A percentile compares a stretch with the other conserved stretches of the same genome.
These are phyloP conservation scores for Pseudozyma tsukubaensis DNA, from an alignment of 1,284 basidiomycete genomes.

Conservation along the genomic window DNA sequence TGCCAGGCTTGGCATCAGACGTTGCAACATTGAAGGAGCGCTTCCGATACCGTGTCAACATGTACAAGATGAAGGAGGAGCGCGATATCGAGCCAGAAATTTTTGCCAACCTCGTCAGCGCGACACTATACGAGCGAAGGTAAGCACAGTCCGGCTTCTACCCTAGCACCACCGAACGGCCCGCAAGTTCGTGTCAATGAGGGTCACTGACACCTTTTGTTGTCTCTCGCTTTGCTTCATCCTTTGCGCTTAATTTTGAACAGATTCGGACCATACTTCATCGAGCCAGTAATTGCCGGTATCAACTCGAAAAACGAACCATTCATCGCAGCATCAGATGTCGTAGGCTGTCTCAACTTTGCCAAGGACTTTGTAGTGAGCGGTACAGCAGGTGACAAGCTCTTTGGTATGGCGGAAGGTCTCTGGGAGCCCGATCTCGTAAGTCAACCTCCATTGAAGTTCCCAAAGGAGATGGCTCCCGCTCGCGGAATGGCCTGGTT, in stretches of 20 bases:
- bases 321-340: conserved; percentile 94
- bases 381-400: conserved; percentile 88
- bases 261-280: conserved; percentile 93
- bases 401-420: conserved; percentile 97
- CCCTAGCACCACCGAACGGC: no score
- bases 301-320: conserved; percentile 82
- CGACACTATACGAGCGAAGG: conserved; percentile 95
- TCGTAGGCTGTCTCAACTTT: conserved; percentile 95
- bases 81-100: conserved; percentile 95
- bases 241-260: no score
- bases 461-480: no score
- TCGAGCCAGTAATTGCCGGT: conserved; percentile 96
- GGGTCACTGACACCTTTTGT: neutral
- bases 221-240: conserved; percentile 55
- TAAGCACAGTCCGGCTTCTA: conserved; percentile 55
- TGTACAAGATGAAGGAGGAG: conserved; percentile 99
- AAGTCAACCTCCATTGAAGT: conserved; percentile 49
- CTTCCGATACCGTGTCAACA: conserved; percentile 87
- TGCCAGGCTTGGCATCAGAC: conserved; percentile 93
- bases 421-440: conserved; percentile 96
- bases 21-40: conserved; percentile 81
- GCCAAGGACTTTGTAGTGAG: conserved; percentile 97
- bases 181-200: no score
- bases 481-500: no score
- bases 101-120: conserved; percentile 94